phyloP scores from a whole-genome alignment of 2,329 filamentous ascomycete genomes.

The Aspergillus carbonarius region DNA sequence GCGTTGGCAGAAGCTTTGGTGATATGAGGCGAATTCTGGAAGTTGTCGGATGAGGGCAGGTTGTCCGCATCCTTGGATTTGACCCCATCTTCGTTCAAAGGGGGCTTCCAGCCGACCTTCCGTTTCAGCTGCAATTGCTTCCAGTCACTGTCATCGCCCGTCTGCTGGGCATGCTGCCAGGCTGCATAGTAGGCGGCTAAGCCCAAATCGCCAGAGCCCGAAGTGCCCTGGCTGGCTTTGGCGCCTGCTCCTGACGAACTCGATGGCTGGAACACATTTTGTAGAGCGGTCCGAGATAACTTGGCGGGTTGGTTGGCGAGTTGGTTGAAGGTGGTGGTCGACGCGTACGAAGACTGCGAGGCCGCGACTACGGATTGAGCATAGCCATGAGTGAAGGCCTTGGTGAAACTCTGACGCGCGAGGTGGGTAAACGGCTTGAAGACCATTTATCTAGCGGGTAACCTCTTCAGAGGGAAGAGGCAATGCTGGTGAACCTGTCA shows the following conservation, averaged over 20 bases:
- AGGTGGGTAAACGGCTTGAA: slow-evolving; percentile 72
- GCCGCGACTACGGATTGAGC: slow-evolving; percentile 96
- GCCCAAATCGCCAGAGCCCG: slow-evolving; percentile 59
- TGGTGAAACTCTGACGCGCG: slow-evolving; percentile 95
- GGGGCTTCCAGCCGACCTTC: slow-evolving; percentile 81
- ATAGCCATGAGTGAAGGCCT: slow-evolving; percentile 97
- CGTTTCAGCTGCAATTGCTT: slow-evolving; percentile 86
- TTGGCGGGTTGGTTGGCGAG: slow-evolving; percentile 53
- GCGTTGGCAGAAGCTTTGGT: slow-evolving; percentile 52
- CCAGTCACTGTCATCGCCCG: slow-evolving; percentile 76
- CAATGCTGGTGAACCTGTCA: slow-evolving; percentile 39
- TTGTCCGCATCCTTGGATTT: slow-evolving; percentile 26
- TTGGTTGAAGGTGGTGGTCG: slow-evolving; percentile 59
- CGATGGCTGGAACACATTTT: slow-evolving; percentile 70
- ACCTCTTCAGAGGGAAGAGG: slow-evolving; percentile 65
- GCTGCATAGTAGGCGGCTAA: slow-evolving; percentile 91
- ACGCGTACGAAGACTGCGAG: slow-evolving; percentile 77
- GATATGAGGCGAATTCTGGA: slow-evolving; percentile 62
- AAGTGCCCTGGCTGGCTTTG: slow-evolving; percentile 58
- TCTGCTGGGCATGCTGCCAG: slow-evolving; percentile 73
- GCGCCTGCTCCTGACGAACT: slow-evolving; percentile 53
- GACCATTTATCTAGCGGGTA: slow-evolving; percentile 80
- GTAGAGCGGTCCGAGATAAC: slow-evolving; percentile 60
- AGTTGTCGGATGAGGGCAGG: slow-evolving; percentile 47
- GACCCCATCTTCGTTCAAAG: slow-evolving; percentile 42